A percentile compares a stretch with the other conserved stretches of the same genome.
These are phyloP conservation scores for Saccharomycopsis sp. DNA, from an alignment of 805 yeast species.

Conservation along the genomic window DNA sequence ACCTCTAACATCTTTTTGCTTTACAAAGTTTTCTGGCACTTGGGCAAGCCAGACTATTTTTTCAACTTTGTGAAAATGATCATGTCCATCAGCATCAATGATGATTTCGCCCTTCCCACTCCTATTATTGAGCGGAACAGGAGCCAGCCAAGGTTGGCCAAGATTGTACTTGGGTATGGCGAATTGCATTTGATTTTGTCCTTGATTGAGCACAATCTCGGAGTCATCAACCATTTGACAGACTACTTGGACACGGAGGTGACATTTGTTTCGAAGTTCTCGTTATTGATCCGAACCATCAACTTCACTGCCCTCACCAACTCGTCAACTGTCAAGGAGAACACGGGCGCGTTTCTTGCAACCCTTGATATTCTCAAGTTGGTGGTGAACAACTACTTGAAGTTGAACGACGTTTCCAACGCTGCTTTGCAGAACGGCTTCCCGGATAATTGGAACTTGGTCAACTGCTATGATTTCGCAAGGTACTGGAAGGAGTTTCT, in stretches of 20 bases:
- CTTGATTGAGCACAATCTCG: conserved; percentile 4
- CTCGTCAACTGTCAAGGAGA: too few species aligned
- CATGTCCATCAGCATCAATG: conserved; percentile 7
- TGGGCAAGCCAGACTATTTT: conserved; percentile 12
- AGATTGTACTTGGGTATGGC: conserved; percentile 10
- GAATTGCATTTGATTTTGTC: conserved; percentile 14
- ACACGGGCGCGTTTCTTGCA: too few species aligned
- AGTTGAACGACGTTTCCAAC: conserved; percentile 17
- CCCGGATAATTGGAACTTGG: neutral
- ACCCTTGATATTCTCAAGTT: conserved; percentile 16
- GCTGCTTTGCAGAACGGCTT: neutral
- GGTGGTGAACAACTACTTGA: conserved; percentile 15
- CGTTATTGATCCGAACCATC: conserved; percentile 11
- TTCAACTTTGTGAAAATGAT: conserved; percentile 12
- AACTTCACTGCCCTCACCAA: too few species aligned
- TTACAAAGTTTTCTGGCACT: conserved; percentile 1
- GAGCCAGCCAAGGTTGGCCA: neutral
- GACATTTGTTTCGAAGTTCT: conserved; percentile 14
- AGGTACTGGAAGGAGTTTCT: conserved; percentile 15
- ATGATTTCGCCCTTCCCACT: neutral
- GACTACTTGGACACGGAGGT: conserved; percentile 13
- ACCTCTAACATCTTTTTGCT: too few species aligned
- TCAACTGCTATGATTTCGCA: conserved; percentile 13
- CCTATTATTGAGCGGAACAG: neutral
- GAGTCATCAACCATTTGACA: conserved; percentile 9